Base-by-base conservation (phyloP, 2,329 filamentous ascomycete genomes). In the Phaeosphaeria sp. region DNA sequence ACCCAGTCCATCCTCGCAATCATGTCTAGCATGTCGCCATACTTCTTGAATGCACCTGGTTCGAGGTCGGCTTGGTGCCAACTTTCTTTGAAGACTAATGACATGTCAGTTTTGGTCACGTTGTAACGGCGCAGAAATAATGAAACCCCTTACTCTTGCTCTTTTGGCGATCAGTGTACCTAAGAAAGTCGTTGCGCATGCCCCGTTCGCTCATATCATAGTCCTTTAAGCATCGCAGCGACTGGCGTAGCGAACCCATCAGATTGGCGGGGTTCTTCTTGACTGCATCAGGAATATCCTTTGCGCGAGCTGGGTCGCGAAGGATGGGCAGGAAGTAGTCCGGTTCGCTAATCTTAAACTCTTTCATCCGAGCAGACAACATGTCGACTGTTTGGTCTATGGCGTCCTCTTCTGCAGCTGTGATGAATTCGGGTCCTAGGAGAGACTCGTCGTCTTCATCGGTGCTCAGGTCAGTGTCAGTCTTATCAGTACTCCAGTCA, bases 21-120 rank as follows among this genome's bases (percentile, higher is more conserved):
- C 69, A 20, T 75, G 72, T 51, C 81, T 77, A 1, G 69, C 48
- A 59, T 80, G 81, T 51, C 71, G 74, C 44, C n/a, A n/a, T n/a
- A n/a, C n/a, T n/a, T n/a, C n/a, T 73, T 67, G 24, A 75, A 73
- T 0, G 76, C 75, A 3, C 76, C 72, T 0, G 79, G 77, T 48
- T 80, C 77, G 1, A 81, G 62, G 46, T 83, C 81, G 5, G 74
- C 80, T 5, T 74, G 68, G 55, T 83, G 81, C 71, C 80, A 83
- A 25, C 73, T 70, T 47, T 81, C 70, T 50, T 83, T 80, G 66
- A 81, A 80, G 7, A 69, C 69, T 76, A 51, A 52, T 45, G 21
- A 39, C 27, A 3, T 17, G n/a, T 46, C 20, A 22, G 20, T 30
- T 15, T 33, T 22, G 18, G 17, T 3, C 9, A n/a, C n/a, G n/a